Evolutionary conservation across 2,329 filamentous ascomycete species (phyloP).

Genomic region (Mycosphaerelloides madeirae): DNA sequence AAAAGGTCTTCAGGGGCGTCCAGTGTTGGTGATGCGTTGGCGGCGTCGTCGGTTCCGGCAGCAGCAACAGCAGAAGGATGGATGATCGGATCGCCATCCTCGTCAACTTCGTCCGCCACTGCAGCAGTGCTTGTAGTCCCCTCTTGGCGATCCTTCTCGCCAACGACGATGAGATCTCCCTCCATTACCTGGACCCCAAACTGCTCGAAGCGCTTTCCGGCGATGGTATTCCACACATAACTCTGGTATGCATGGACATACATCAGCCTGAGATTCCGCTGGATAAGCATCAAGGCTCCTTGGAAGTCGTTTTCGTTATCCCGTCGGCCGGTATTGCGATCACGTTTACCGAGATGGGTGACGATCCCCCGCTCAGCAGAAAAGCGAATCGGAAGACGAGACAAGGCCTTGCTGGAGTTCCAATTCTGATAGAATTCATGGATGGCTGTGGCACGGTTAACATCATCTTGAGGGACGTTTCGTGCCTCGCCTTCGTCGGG

Average conservation of each 20-base stretch:
- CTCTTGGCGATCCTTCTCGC: constrained; percentile 51
- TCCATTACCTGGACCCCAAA: constrained; percentile 70
- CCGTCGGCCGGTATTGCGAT: constrained; percentile 42
- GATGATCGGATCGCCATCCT: constrained; percentile 63
- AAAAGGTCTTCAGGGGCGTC: constrained; percentile 57
- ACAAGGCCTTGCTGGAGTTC: constrained; percentile 50
- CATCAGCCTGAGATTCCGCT: constrained; percentile 79
- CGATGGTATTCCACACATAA: constrained; percentile 85
- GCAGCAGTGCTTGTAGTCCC: constrained; percentile 29
- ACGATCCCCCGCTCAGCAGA: constrained; percentile 75
- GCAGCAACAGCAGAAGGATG: constrained; percentile 43
- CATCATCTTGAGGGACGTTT: constrained; percentile 67
- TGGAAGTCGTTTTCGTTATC: constrained; percentile 63
- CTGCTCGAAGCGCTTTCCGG: constrained; percentile 71
- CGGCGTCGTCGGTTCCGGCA: constrained; percentile 4
- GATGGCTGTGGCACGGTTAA: constrained; percentile 72
- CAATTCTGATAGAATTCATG: constrained; percentile 62
- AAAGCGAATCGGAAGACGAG: constrained; percentile 73
- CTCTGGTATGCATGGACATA: constrained; percentile 97
- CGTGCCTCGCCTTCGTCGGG: constrained; percentile 4
- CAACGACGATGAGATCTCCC: constrained; percentile 75
- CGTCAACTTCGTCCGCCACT: constrained; percentile 45
- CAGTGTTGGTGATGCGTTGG: constrained; percentile 26
- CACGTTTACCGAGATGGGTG: constrained; percentile 59
- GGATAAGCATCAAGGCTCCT: constrained; percentile 75